phyloP scores from a whole-genome alignment of 2,329 filamentous ascomycete genomes.

The Plectosphaerella plurivora region DNA sequence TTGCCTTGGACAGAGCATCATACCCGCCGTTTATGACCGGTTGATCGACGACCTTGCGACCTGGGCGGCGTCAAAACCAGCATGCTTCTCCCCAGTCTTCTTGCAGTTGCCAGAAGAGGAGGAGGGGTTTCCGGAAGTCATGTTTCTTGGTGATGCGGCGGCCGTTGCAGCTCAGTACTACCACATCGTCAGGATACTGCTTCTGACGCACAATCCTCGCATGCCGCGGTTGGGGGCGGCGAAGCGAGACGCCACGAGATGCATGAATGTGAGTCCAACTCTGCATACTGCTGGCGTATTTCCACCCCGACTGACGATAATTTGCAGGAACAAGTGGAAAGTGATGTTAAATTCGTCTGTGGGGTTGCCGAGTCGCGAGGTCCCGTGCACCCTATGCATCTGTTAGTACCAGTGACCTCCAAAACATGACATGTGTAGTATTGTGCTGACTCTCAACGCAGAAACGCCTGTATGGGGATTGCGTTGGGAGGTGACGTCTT shows the following conservation, averaged over 20 bases:
- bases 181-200: slow-evolving; percentile 19
- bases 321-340: slow-evolving; percentile 13
- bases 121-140: slow-evolving; percentile 17
- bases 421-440: too few species aligned
- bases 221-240: slow-evolving; percentile 16
- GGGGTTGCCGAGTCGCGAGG: slow-evolving; percentile 16
- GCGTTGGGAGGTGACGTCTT: neutral
- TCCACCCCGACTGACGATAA: slow-evolving; percentile 1
- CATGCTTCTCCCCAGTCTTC: neutral
- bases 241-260: slow-evolving; percentile 3
- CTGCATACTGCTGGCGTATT: too few species aligned
- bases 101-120: neutral
- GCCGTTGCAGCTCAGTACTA: slow-evolving; percentile 20
- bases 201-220: slow-evolving; percentile 17
- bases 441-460: neutral
- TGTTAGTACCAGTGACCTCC: slow-evolving; percentile 8
- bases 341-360: slow-evolving; percentile 18
- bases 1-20: neutral
- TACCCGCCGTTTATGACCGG: neutral
- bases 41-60: neutral
- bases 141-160: slow-evolving; percentile 17
- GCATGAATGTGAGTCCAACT: neutral
- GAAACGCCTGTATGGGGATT: neutral
- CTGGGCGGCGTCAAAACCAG: neutral
- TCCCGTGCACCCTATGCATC: slow-evolving; percentile 14